Percentiles rank a stretch among this genome's conserved stretches.
Evolutionary conservation across 495 filamentous ascomycete species (phyloP).

Genomic region (Aspergillus avenaceus): DNA sequence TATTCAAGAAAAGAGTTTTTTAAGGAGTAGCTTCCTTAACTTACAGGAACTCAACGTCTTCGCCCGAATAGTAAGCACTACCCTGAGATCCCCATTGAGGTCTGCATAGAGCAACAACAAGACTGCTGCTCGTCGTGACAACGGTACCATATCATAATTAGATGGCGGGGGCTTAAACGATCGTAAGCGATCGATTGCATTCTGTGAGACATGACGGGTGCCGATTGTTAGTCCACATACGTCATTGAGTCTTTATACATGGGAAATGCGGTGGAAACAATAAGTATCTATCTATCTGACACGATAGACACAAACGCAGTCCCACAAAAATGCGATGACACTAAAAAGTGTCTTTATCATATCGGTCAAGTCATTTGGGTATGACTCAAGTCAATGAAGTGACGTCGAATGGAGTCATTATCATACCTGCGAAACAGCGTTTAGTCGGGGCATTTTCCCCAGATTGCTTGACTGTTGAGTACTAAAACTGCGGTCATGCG

Average conservation of each 20-base stretch:
- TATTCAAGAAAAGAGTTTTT: too few species aligned
- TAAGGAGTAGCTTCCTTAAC: too few species aligned
- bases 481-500: slow-evolving; percentile 2
- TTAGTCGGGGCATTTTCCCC: slow-evolving; percentile 31
- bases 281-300: too few species aligned
- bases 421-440: slow-evolving; percentile 29
- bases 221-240: background rate
- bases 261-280: background rate
- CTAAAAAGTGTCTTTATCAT: background rate
- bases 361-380: too few species aligned
- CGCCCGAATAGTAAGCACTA: slow-evolving; percentile 85
- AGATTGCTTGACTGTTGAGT: background rate
- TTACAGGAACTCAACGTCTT: slow-evolving; percentile 62
- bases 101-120: slow-evolving; percentile 83
- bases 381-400: background rate
- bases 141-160: slow-evolving; percentile 59
- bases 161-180: slow-evolving; percentile 61
- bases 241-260: background rate
- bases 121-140: slow-evolving; percentile 74
- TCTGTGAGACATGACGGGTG: slow-evolving; percentile 39
- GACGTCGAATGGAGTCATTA: background rate
- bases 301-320: background rate
- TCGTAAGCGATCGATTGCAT: slow-evolving; percentile 72
- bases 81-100: slow-evolving; percentile 65
- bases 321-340: background rate